Evolutionary conservation across 169 alveolate species (phyloP), one percentile per base, ranked within the genome.

Genomic region (Plasmodium gaboni): DNA sequence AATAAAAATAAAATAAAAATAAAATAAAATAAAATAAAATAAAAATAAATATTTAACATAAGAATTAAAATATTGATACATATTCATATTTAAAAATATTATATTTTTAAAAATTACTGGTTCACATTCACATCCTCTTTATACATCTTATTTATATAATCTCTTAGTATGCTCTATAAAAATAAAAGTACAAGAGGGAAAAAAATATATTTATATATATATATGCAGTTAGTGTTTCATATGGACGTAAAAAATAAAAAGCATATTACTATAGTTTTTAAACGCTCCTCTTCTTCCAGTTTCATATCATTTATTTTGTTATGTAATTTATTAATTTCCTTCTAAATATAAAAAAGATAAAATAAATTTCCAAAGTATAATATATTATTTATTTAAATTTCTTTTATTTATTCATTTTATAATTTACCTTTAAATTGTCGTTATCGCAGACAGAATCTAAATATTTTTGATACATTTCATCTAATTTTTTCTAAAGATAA

Each of bases 401-500:
- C 24, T 46, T 19, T 3, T 65, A 28, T 1, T 76, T 64, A 28
- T 38, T 57, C 13, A 2, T 26, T 74, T 44, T 10, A 19, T 46
- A 19, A 26, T 42, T 38, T 26, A 80, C 90, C 50, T 68, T 67
- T n/a, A 80, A 68, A 15, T 80, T 32, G 1, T 67, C 90, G 44
- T 80, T 67, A 60, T 80, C 90, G 9, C 48, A 19, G 48, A 67
- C 85, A 6, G 90, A 51, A n/a, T 80, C 65, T 28, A 80, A 4
- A 26, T 38, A 80, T 32, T 80, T 80, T 38, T 80, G 69, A 51
- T 80, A 57, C 50, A 80, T 26, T 60, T 80, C 90, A 46, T 68
- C 73, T 55, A 80, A 13, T 80, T 80, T 80, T 68, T 80, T 67
- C 90, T 80, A 72, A 19, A 72, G 28, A 26, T 44, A n/a, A 24